Evolutionary conservation across 1,284 basidiomycete species (phyloP).

Genomic region (Stygiomarasmius scandens): DNA sequence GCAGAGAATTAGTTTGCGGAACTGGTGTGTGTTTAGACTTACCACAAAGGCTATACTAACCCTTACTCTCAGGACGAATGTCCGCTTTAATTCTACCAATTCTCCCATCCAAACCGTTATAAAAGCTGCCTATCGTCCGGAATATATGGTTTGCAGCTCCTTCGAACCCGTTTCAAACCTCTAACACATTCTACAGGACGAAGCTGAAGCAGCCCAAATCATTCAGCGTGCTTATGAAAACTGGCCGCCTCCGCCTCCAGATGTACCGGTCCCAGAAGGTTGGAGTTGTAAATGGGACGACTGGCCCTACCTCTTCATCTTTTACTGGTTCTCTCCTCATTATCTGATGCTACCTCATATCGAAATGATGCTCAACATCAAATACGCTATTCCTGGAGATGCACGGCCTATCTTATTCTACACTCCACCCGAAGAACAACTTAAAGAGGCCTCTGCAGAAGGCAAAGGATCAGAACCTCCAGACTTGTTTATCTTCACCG

Average conservation of each 20-base stretch:
- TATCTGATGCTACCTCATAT: constrained; percentile 41
- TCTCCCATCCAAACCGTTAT: neutral
- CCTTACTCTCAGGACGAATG: neutral
- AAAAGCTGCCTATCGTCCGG: neutral
- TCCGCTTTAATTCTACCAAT: neutral
- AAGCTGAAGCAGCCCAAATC: constrained; percentile 7
- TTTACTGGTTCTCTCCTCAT: constrained; percentile 33
- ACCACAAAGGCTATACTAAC: too few species aligned
- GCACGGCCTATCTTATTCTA: constrained; percentile 35
- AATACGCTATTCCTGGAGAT: constrained; percentile 34
- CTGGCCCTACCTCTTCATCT: constrained; percentile 34
- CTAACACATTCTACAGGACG: neutral
- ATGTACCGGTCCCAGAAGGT: constrained; percentile 24
- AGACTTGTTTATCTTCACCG: constrained; percentile 18
- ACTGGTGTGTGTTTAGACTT: too few species aligned
- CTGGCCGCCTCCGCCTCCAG: constrained; percentile 25
- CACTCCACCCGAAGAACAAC: neutral
- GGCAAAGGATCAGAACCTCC: neutral
- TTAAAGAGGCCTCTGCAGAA: neutral
- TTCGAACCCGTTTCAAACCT: too few species aligned
- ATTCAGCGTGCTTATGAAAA: constrained; percentile 25
- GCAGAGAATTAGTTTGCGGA: too few species aligned
- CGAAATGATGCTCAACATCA: constrained; percentile 38
- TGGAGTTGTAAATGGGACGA: constrained; percentile 37
- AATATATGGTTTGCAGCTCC: neutral